Evolutionary conservation across 371 early-diverging fungal genomes (phyloP).

Genomic region (Fennellomyces sp.): DNA sequence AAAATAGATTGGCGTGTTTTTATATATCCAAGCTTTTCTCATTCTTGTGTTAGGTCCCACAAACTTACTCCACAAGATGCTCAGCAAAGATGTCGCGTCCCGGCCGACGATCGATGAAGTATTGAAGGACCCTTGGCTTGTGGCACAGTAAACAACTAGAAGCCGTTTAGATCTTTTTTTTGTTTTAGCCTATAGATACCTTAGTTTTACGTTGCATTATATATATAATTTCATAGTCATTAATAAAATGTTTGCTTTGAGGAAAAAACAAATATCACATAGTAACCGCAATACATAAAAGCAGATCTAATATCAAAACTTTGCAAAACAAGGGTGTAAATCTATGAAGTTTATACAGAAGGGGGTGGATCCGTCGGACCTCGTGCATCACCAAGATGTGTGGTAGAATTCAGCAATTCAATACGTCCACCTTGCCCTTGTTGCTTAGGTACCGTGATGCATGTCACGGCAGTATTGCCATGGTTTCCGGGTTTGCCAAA

Average conservation of each 20-base stretch:
- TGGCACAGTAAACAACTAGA: conserved; percentile 3
- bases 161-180: no score
- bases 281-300: no score
- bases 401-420: conserved; percentile 23
- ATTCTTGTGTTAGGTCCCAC: conserved; percentile 38
- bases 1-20: neutral
- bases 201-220: no score
- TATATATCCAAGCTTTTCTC: neutral
- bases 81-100: conserved; percentile 47
- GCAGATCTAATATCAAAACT: no score
- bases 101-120: conserved; percentile 61
- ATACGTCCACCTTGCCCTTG: conserved; percentile 8
- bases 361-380: neutral
- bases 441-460: conserved; percentile 7
- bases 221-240: neutral
- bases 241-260: neutral
- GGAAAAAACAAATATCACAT: no score
- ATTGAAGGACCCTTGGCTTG: conserved; percentile 58
- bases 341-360: neutral
- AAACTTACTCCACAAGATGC: conserved; percentile 55
- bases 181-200: no score
- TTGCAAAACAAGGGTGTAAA: no score
- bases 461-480: conserved; percentile 45
- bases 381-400: conserved; percentile 14
- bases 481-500: conserved; percentile 13